These are phyloP conservation scores for Asterochloris erici DNA, from an alignment of 139 green algal genomes.

Conservation along the genomic window DNA sequence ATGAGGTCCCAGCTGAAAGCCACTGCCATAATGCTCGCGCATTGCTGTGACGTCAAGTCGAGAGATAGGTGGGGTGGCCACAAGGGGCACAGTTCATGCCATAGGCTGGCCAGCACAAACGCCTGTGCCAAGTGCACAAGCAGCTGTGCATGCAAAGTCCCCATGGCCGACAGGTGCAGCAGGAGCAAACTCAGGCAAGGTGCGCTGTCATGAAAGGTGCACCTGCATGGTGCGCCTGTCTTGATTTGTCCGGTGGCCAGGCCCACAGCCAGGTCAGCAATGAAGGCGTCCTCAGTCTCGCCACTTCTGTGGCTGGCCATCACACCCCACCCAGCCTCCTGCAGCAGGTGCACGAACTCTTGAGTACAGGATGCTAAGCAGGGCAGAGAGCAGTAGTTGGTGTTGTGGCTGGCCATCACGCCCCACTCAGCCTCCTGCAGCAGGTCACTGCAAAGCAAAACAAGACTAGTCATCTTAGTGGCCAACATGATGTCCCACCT, in stretches of 20 bases:
- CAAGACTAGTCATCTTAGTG: not conserved
- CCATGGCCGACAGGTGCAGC: not conserved
- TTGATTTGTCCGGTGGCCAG: slow-evolving; percentile 99
- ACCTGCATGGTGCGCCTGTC: slow-evolving; percentile 94
- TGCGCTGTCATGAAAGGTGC: not conserved
- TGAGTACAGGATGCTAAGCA: not conserved
- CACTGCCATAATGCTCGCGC: no score
- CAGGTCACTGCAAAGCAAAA: not conserved
- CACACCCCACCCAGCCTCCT: slow-evolving; percentile 93
- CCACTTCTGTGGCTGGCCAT: slow-evolving; percentile 93
- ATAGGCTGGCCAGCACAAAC: no score
- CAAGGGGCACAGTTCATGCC: no score
- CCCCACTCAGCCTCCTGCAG: no score
- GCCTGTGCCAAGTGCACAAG: not conserved
- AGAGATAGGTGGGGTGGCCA: no score
- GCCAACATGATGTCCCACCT: no score
- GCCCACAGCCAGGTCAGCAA: slow-evolving; percentile 96
- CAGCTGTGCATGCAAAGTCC: not conserved
- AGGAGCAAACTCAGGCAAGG: not conserved
- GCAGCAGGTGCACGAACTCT: slow-evolving; percentile 40
- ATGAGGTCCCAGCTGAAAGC: no score
- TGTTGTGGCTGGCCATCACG: not conserved
- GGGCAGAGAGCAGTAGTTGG: not conserved
- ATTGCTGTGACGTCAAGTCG: no score
- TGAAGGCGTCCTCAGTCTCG: slow-evolving; percentile 98